These are phyloP conservation scores for Mortierella hygrophila DNA, from an alignment of 192 early-diverging fungal genomes.

Conservation along the genomic window DNA sequence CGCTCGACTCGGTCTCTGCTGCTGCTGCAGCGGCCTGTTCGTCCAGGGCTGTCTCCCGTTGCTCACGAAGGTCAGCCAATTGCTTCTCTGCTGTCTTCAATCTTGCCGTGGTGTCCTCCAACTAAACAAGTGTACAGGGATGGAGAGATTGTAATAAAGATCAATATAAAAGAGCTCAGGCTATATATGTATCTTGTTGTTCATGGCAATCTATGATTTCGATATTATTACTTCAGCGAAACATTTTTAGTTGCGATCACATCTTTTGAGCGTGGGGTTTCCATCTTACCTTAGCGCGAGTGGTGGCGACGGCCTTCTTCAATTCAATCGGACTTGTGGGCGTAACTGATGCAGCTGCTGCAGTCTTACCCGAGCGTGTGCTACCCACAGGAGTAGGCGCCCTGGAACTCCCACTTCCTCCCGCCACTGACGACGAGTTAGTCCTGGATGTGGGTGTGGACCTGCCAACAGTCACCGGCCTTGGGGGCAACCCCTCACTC, in stretches of 20 bases:
- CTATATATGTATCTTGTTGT: neutral
- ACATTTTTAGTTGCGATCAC: neutral
- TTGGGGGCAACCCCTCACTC: neutral
- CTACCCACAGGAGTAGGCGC: constrained; percentile 8
- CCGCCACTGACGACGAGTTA: neutral
- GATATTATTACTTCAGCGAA: neutral
- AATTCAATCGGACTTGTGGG: constrained; percentile 16
- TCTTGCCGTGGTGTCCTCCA: constrained; percentile 18
- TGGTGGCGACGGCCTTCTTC: constrained; percentile 28
- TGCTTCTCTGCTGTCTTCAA: constrained; percentile 29
- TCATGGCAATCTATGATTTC: neutral
- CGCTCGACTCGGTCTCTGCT: constrained; percentile 28
- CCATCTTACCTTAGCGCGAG: constrained; percentile 25
- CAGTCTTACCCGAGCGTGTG: neutral
- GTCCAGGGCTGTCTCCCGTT: constrained; percentile 6
- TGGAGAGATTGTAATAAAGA: neutral
- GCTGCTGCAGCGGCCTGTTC: neutral
- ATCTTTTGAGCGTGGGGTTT: neutral
- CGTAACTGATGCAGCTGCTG: neutral
- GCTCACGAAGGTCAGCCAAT: constrained; percentile 13
- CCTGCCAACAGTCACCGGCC: neutral
- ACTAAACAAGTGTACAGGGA: constrained; percentile 4
- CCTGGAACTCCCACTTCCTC: neutral
- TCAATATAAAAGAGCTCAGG: neutral
- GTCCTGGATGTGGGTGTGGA: neutral